Percentiles rank a stretch among this genome's conserved stretches.
Conservation (phyloP, 805 yeast species). For the Candida sakaeoensis region DNA sequence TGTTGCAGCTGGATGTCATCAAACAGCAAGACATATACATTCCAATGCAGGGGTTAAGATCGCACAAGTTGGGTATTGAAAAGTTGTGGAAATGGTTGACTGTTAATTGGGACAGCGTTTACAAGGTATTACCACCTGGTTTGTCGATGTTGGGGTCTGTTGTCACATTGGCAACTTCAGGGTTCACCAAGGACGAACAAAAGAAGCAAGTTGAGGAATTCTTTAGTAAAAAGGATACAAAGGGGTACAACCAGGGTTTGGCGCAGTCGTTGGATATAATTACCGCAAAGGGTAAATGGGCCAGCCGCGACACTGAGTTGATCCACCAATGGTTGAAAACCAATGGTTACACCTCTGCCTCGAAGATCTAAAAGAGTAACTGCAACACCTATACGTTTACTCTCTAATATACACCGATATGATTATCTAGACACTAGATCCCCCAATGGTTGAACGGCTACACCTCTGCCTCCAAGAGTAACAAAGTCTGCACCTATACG, state of each 20-base stretch:
- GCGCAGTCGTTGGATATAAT: constrained; percentile 64
- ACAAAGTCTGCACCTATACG: too few relatives aligned
- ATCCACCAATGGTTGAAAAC: constrained; percentile 48
- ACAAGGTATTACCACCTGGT: constrained; percentile 72
- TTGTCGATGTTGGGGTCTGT: constrained; percentile 76
- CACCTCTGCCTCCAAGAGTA: too few relatives aligned
- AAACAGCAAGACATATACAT: constrained; percentile 69
- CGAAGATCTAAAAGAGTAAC: too few relatives aligned
- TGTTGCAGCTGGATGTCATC: constrained; percentile 55
- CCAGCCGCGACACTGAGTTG: constrained; percentile 47
- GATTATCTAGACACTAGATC: too few relatives aligned
- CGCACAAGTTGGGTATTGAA: constrained; percentile 61
- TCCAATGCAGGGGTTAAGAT: constrained; percentile 72
- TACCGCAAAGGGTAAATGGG: constrained; percentile 55
- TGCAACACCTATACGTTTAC: too few relatives aligned
- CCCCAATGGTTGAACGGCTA: too few relatives aligned
- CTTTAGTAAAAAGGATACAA: constrained; percentile 52
- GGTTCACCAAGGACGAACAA: constrained; percentile 56
- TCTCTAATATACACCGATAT: too few relatives aligned
- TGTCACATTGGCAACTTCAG: constrained; percentile 57
- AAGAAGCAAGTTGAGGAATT: constrained; percentile 48
- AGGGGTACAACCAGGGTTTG: constrained; percentile 61
- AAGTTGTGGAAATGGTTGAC: constrained; percentile 72
- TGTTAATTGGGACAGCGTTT: constrained; percentile 67
- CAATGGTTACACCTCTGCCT: constrained; percentile 24